Conservation (phyloP, 2,329 filamentous ascomycete species). For the Ophiostoma triangulosporum region DNA sequence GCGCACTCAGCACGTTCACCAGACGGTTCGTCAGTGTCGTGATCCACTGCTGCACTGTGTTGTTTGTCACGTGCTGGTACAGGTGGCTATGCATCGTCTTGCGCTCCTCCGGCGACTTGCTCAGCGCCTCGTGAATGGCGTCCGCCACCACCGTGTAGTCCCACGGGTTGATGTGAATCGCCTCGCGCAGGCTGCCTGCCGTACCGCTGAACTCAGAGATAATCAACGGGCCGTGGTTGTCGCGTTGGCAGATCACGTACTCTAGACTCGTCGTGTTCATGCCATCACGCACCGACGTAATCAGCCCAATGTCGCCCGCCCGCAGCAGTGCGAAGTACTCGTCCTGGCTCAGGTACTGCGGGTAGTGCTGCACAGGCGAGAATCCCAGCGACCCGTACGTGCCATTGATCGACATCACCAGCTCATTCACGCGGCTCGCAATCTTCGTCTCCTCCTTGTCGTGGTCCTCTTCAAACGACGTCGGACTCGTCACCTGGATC, state of each 20-base stretch:
- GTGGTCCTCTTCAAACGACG: conserved; percentile 62
- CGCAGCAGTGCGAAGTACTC: conserved; percentile 94
- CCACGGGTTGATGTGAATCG: conserved; percentile 96
- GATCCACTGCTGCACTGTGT: conserved; percentile 81
- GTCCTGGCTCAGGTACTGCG: conserved; percentile 76
- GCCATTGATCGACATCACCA: conserved; percentile 86
- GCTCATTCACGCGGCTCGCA: conserved; percentile 75
- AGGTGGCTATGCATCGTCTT: conserved; percentile 57
- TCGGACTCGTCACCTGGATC: conserved; percentile 88
- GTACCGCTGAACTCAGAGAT: conserved; percentile 95
- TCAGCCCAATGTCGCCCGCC: conserved; percentile 79
- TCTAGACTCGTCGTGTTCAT: conserved; percentile 98
- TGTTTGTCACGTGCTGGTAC: conserved; percentile 71
- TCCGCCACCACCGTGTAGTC: conserved; percentile 73
- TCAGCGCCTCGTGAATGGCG: conserved; percentile 69
- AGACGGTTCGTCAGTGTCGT: conserved; percentile 65
- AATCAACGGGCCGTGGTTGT: conserved; percentile 75
- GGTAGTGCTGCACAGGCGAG: conserved; percentile 86
- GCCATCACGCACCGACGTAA: conserved; percentile 89
- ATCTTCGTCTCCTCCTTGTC: conserved; percentile 69
- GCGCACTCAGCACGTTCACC: conserved; percentile 65
- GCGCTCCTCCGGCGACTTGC: conserved; percentile 56
- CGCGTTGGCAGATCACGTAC: conserved; percentile 84
- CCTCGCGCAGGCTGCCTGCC: conserved; percentile 68
- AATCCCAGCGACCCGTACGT: conserved; percentile 78